Conservation (phyloP, 1,284 basidiomycete genomes). For the Leccinum fuscescens region DNA sequence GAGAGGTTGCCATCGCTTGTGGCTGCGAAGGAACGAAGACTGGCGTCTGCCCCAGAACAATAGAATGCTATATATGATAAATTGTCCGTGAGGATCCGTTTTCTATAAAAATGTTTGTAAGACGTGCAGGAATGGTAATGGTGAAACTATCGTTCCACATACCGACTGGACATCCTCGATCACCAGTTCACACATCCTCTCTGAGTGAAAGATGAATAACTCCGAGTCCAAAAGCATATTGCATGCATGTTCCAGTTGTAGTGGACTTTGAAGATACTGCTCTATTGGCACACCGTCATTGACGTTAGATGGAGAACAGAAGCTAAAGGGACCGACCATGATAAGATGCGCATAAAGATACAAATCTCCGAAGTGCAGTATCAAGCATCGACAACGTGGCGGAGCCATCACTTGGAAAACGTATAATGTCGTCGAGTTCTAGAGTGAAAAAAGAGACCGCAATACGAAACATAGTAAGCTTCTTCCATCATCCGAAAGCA, state of each 20-base stretch:
- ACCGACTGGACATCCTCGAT: constrained; percentile 70
- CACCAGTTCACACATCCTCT: constrained; percentile 81
- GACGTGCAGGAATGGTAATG: neutral
- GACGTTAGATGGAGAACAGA: constrained; percentile 9
- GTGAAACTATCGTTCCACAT: constrained; percentile 27
- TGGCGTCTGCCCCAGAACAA: constrained; percentile 74
- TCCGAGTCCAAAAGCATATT: constrained; percentile 75
- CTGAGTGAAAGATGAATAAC: constrained; percentile 84
- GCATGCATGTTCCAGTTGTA: constrained; percentile 83
- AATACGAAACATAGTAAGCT: constrained; percentile 5
- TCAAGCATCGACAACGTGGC: constrained; percentile 76
- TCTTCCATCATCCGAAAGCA: constrained; percentile 7
- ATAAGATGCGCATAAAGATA: constrained; percentile 78
- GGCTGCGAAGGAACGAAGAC: constrained; percentile 68
- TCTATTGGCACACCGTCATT: constrained; percentile 45
- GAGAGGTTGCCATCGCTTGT: constrained; percentile 81
- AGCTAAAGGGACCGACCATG: constrained; percentile 60
- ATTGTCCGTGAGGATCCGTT: constrained; percentile 85
- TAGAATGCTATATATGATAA: constrained; percentile 79
- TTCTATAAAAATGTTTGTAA: constrained; percentile 44
- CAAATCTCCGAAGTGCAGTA: constrained; percentile 70
- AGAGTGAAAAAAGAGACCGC: constrained; percentile 2
- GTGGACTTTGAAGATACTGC: constrained; percentile 73
- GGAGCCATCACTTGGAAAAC: constrained; percentile 55
- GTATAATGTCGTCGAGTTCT: constrained; percentile 86